Evolutionary conservation across 208 protist genomes (phyloP).

Genomic region (Spironucleus salmonicida): DNA sequence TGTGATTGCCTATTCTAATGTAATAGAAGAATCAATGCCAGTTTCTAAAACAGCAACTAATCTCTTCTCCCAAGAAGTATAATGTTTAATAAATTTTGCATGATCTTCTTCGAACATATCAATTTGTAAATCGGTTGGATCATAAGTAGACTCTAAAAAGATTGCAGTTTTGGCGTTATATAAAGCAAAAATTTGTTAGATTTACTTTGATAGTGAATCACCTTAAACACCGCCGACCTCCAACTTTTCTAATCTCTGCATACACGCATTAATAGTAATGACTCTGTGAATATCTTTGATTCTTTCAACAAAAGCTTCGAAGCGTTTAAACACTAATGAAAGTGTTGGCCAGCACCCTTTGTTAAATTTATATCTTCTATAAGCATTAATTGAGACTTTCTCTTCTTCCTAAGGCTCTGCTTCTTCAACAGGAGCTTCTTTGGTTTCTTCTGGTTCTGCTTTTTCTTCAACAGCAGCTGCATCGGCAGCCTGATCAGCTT

Average conservation of each 20-base stretch:
- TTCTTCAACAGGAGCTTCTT: neutral
- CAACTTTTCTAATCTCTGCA: slow-evolving; percentile 19
- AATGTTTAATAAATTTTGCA: slow-evolving; percentile 3
- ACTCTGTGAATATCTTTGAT: slow-evolving; percentile 30
- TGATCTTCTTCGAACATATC: slow-evolving; percentile 19
- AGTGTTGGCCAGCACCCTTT: slow-evolving; percentile 24
- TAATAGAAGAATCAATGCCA: neutral
- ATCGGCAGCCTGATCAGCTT: neutral
- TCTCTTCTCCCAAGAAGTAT: slow-evolving; percentile 1
- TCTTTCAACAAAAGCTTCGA: slow-evolving; percentile 24
- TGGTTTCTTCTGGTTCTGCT: neutral
- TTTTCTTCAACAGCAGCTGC: neutral
- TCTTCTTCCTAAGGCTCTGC: too few relatives aligned
- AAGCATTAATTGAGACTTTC: too few relatives aligned
- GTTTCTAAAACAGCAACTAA: neutral
- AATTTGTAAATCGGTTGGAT: neutral
- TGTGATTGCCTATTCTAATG: neutral
- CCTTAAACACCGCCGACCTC: slow-evolving; percentile 28
- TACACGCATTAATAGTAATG: neutral
- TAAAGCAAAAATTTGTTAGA: slow-evolving; percentile 23
- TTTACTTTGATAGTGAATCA: neutral
- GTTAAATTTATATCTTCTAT: neutral
- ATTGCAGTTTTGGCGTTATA: neutral
- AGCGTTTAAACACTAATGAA: neutral
- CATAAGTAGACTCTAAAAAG: slow-evolving; percentile 16